phyloP scores from a whole-genome alignment of 129 eudicot genomes.

The Rutidosis leptorrhynchoides region DNA sequence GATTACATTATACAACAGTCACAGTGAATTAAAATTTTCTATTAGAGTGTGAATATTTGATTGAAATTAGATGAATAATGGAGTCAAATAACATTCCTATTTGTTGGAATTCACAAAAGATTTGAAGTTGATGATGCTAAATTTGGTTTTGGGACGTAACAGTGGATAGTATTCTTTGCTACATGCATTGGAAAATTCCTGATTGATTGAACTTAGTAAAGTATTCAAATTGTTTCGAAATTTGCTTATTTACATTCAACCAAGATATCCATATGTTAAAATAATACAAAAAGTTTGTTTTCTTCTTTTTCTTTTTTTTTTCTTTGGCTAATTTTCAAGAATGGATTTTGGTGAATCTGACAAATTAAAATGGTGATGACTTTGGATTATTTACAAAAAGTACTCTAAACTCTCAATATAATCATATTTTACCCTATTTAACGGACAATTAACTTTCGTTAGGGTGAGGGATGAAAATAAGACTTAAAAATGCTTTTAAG shows the following conservation, averaged over 20 bases:
- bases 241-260: neutral
- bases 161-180: slow-evolving; percentile 16
- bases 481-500: no score
- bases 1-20: no score
- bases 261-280: neutral
- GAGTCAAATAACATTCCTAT: neutral
- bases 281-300: no score
- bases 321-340: neutral
- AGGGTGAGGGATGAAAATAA: no score
- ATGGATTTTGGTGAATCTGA: slow-evolving; percentile 4
- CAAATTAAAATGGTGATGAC: no score
- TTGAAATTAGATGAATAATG: slow-evolving; percentile 1
- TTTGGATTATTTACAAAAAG: no score
- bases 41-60: neutral
- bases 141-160: slow-evolving; percentile 16
- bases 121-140: neutral
- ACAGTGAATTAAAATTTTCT: neutral
- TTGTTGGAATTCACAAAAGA: neutral
- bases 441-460: no score
- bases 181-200: slow-evolving; percentile 30
- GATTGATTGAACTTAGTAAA: neutral
- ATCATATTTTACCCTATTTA: no score
- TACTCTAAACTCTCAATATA: no score
- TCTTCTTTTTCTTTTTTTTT: no score
- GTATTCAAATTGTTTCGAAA: neutral